Evolutionary conservation across 176 grass and related monocot species (phyloP), one percentile per base, ranked within the genome.

Genomic region (Alopecurus myosuroides): DNA sequence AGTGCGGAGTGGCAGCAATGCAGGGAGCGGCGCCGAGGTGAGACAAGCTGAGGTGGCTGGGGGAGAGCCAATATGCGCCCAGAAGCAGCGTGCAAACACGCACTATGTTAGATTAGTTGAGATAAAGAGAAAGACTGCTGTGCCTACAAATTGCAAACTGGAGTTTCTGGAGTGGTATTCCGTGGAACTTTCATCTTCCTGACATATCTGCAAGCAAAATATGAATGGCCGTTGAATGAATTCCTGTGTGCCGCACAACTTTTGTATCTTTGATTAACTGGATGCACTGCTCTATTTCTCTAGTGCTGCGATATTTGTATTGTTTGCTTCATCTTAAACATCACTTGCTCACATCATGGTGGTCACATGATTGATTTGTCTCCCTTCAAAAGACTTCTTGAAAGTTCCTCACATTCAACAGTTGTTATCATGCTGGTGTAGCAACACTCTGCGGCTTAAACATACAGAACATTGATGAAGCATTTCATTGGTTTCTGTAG

Each of bases 401-500:
- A n/a, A n/a, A n/a, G n/a, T n/a, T n/a, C n/a, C n/a, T n/a, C n/a
- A n/a, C n/a, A n/a, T n/a, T n/a, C n/a, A n/a, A n/a, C n/a, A n/a
- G n/a, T n/a, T n/a, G n/a, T n/a, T n/a, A n/a, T n/a, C n/a, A n/a
- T n/a, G n/a, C n/a, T n/a, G n/a, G n/a, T n/a, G n/a, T n/a, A n/a
- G n/a, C n/a, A n/a, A n/a, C n/a, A n/a, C n/a, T n/a, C n/a, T n/a
- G n/a, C n/a, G n/a, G n/a, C 35, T 48, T 75, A 65, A 74, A 66
- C 23, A 11, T 74, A 29, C 19, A 53, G 2, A 82, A 19, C 45
- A 64, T 1, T 79, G 39, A 58, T 42, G 14, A 66, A 41, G 17
- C n/a, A 20, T 82, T 88, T 74, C 18, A 26, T 84, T 84, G 30
- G 11, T 77, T 92, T 78, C 26, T 70, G 49, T 66, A 98, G 96